These are phyloP conservation scores for Cyclotella baltica DNA, from an alignment of 108 stramenopile species.

Conservation along the genomic window DNA sequence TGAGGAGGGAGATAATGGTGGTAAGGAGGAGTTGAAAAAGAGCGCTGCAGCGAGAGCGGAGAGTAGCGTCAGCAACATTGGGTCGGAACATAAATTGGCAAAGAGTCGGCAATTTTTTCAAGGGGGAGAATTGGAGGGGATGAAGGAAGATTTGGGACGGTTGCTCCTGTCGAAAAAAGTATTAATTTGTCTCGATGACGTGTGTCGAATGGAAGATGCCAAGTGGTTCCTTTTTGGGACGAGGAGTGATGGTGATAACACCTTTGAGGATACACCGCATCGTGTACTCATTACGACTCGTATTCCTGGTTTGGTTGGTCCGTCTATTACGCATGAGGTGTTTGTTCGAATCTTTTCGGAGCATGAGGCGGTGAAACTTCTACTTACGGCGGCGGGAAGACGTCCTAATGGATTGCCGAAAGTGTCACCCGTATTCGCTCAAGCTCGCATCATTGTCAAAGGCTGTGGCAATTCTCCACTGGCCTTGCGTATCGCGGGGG, in stretches of 20 bases:
- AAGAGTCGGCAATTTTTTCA: conserved; percentile 76
- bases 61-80: conserved; percentile 19
- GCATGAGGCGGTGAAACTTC: conserved; percentile 87
- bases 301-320: conserved; percentile 76
- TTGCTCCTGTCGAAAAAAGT: conserved; percentile 67
- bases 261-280: conserved; percentile 62
- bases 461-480: conserved; percentile 91
- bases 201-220: conserved; percentile 89
- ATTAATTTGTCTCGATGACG: conserved; percentile 87
- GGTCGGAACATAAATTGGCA: conserved; percentile 54
- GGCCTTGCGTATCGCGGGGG: conserved; percentile 80
- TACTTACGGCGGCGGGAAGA: conserved; percentile 83
- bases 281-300: conserved; percentile 81
- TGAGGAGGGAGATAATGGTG: conserved; percentile 23
- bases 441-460: conserved; percentile 86
- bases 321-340: conserved; percentile 81
- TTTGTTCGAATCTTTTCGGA: conserved; percentile 90
- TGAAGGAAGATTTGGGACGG: conserved; percentile 81
- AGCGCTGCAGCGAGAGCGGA: conserved; percentile 4
- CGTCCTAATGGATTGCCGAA: conserved; percentile 82
- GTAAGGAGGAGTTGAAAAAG: conserved; percentile 10
- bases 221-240: conserved; percentile 89
- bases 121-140: conserved; percentile 84
- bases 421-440: conserved; percentile 81
- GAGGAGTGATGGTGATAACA: conserved; percentile 42